Base-by-base conservation (phyloP, 352 stramenopile genomes). In the Phytopythium helicoides region DNA sequence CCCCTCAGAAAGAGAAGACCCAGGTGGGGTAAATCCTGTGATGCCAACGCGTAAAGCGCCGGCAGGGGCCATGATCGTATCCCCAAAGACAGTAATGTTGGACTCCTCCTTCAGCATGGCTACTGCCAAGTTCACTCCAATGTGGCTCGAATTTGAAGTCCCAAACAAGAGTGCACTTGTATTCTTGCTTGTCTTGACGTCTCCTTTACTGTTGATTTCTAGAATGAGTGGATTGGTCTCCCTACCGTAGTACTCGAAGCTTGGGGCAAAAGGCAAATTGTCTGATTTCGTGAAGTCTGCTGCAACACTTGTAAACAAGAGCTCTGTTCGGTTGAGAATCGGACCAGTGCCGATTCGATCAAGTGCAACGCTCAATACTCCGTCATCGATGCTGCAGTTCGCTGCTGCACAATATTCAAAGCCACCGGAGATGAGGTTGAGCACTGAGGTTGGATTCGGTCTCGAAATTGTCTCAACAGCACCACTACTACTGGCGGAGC, bases 361-460 rank as follows among this genome's bases (percentile, higher is more conserved):
- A 38, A 66, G 59, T 16, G 39, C 18, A 19, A 62, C 6, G 14
- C 47, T 66, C 18, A 66, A 35, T 6, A 53, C 48, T 16, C 59
- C 54, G 3, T 47, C 35, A 14, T 46, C 19, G 15, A 55, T 47
- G 22, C 54, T 66, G 53, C 59, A 66, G 21, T 58, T 48, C 0
- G 34, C 10, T 10, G 47, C 41, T 15, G 35, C 19, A 26, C 59
- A 66, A 47, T 52, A 62, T 36, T 66, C 59, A 18, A 66, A 66
- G 1, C 59, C 59, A 14, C 59, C 59, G 0, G 54, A 39, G 6
- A 58, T 41, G 12, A 52, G 21, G 14, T 58, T 62, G 35, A 66
- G 28, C 19, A 15, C 18, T 8, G 50, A 46, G n/a, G 33, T 9
- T 4, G 46, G 46, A 0, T 18, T 8, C 23, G 22, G 14, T 21